Percentiles rank a stretch among this genome's conserved stretches.
Conservation (phyloP, 176 grass and related monocot species). For the Triticum urartu region DNA sequence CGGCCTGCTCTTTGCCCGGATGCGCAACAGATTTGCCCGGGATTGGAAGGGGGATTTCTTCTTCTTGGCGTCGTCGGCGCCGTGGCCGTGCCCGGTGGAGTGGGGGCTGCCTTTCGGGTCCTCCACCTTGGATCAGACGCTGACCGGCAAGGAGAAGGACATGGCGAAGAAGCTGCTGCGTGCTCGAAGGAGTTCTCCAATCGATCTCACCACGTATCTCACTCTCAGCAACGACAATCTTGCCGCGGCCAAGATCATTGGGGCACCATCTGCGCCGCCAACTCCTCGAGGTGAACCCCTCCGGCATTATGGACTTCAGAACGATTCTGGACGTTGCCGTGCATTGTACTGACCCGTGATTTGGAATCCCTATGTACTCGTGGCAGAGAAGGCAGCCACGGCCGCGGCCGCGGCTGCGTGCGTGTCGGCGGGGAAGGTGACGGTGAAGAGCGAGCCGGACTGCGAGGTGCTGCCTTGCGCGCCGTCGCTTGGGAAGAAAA, state of each 20-base stretch:
- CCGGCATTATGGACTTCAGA: neutral
- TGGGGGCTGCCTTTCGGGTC: neutral
- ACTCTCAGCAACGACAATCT: neutral
- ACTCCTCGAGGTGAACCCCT: neutral
- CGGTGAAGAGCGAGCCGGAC: constrained; percentile 18
- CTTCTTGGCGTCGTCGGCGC: neutral
- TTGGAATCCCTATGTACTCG: neutral
- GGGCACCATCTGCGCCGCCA: neutral
- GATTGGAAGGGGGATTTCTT: neutral
- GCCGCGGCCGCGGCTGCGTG: neutral
- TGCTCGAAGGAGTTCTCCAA: neutral
- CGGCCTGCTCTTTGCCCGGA: neutral
- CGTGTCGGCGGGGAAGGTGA: neutral
- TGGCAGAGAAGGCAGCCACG: neutral
- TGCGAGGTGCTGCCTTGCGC: neutral
- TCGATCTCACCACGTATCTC: neutral
- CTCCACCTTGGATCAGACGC: neutral
- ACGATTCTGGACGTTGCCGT: neutral
- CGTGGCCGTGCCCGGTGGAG: neutral
- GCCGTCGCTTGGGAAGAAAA: constrained; percentile 14
- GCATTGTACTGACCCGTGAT: neutral
- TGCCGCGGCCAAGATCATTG: neutral
- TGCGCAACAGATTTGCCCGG: no score
- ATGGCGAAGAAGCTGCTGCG: neutral
- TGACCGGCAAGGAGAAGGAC: neutral